A percentile compares a stretch with the other conserved stretches of the same genome.
These are phyloP conservation scores for Cinnamomum micranthum DNA, from an alignment of 164 flowering plant genomes.

Conservation along the genomic window DNA sequence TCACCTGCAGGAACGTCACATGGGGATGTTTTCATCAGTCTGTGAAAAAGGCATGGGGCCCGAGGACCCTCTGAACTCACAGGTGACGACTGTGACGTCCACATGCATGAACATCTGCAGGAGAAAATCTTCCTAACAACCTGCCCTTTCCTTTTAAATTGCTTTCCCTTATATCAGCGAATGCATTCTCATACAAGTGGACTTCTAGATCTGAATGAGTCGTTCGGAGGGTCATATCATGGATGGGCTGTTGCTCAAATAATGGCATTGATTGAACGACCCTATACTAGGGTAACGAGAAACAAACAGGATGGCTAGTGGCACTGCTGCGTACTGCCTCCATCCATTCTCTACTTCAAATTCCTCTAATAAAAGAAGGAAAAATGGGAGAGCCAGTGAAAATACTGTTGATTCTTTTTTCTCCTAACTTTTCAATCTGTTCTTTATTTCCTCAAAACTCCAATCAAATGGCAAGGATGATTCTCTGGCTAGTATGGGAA, in stretches of 20 bases:
- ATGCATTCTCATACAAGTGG: too few species aligned
- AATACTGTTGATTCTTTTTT: not conserved
- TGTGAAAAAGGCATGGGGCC: too few species aligned
- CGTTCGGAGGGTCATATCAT: not conserved
- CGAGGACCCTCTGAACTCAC: too few species aligned
- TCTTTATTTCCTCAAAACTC: not conserved
- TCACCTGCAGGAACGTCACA: too few species aligned
- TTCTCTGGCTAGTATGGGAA: not conserved
- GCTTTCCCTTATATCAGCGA: too few species aligned
- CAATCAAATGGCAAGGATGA: not conserved
- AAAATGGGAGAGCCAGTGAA: not conserved
- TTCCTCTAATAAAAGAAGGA: not conserved
- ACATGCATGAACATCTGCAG: too few species aligned
- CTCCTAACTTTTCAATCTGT: not conserved
- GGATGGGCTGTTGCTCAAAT: not conserved
- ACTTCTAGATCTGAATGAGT: not conserved
- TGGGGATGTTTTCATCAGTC: too few species aligned
- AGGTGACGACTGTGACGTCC: too few species aligned
- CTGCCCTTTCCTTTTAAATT: too few species aligned
- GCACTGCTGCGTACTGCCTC: not conserved
- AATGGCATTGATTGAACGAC: not conserved
- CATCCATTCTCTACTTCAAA: not conserved
- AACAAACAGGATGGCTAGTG: not conserved
- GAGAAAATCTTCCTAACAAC: too few species aligned
- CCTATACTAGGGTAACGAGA: not conserved